phyloP scores from a whole-genome alignment of 345 rosid genomes.

The Boechera divaricarpa region DNA sequence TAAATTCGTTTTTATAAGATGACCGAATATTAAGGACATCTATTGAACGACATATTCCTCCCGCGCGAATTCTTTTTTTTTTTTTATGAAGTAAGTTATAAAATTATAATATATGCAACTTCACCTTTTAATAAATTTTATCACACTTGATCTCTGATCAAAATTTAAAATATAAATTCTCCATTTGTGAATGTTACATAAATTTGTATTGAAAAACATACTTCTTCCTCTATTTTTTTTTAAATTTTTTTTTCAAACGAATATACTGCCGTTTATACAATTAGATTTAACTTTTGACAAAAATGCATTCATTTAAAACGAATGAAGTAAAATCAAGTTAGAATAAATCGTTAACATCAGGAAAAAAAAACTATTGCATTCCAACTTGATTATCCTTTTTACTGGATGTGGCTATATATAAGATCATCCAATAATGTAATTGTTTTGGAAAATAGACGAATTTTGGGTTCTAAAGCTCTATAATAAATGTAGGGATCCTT shows the following conservation, averaged over 20 bases:
- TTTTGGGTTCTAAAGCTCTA: neutral
- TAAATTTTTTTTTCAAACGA: too few species aligned
- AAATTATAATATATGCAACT: neutral
- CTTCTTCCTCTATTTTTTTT: too few species aligned
- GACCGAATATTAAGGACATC: slow-evolving; percentile 36
- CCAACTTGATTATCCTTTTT: neutral
- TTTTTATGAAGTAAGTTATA: neutral
- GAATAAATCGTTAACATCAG: neutral
- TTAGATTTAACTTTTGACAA: too few species aligned
- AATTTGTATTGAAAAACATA: too few species aligned
- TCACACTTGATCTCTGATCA: neutral
- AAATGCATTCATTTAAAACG: too few species aligned
- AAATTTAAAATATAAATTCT: neutral
- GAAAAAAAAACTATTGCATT: too few species aligned
- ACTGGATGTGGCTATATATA: neutral
- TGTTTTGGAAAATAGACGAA: neutral
- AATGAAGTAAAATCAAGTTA: too few species aligned
- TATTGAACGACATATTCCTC: slow-evolving; percentile 29
- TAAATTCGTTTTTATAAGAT: slow-evolving; percentile 24
- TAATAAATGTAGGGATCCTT: neutral
- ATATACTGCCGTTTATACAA: too few species aligned
- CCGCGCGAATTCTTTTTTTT: neutral
- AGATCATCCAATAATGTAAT: neutral
- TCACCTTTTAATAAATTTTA: neutral
- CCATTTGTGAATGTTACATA: neutral